phyloP scores from a whole-genome alignment of 495 filamentous ascomycete species.

The Saxophila tyrrhenica region DNA sequence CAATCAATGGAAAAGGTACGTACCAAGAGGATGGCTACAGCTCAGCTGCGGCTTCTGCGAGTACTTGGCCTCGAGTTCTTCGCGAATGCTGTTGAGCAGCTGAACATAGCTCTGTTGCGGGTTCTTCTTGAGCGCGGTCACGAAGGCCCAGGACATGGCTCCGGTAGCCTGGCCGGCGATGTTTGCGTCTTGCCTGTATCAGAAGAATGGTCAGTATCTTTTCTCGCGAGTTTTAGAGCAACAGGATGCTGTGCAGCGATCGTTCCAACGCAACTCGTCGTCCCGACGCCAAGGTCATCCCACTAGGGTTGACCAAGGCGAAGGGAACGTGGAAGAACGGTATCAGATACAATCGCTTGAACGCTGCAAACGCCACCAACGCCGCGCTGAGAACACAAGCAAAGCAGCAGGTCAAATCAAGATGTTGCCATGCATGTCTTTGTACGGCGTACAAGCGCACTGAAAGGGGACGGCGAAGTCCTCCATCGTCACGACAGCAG shows the following conservation, averaged over 20 bases:
- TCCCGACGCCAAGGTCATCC: slow-evolving; percentile 36
- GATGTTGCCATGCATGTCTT: not conserved
- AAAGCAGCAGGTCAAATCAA: slow-evolving; percentile 7
- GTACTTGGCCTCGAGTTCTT: slow-evolving; percentile 81
- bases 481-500: not conserved
- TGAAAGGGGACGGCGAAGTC: not conserved
- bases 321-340: slow-evolving; percentile 5
- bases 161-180: slow-evolving; percentile 80
- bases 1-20: slow-evolving; percentile 8
- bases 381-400: slow-evolving; percentile 8
- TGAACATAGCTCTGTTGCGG: slow-evolving; percentile 97
- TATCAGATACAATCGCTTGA: slow-evolving; percentile 6
- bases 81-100: slow-evolving; percentile 87
- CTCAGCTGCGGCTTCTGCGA: slow-evolving; percentile 94
- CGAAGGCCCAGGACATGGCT: slow-evolving; percentile 97
- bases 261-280: slow-evolving; percentile 45
- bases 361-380: slow-evolving; percentile 8
- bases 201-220: slow-evolving; percentile 12
- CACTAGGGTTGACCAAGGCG: slow-evolving; percentile 10
- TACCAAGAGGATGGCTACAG: slow-evolving; percentile 93
- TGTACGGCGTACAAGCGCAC: not conserved
- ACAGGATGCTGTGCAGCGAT: not conserved
- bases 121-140: slow-evolving; percentile 87
- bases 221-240: not conserved
- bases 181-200: slow-evolving; percentile 45